Evolutionary conservation across 108 stramenopile species (phyloP).

Genomic region (Cylindrotheca closterium): DNA sequence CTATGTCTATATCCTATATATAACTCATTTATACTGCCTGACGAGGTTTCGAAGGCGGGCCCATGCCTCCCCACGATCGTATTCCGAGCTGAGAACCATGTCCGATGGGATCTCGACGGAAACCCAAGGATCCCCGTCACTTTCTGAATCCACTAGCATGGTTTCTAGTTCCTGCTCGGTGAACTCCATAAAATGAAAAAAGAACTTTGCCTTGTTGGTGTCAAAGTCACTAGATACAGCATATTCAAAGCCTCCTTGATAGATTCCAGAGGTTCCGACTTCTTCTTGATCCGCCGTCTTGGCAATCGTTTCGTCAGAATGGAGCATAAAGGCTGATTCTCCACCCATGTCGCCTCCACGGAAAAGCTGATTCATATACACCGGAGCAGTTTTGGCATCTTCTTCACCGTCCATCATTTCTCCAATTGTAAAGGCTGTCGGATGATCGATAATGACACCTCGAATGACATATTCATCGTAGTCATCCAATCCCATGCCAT

Average conservation of each 20-base stretch:
- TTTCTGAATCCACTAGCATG: conserved; percentile 56
- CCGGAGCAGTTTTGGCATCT: conserved; percentile 6
- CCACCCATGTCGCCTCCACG: conserved; percentile 72
- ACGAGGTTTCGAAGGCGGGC: conserved; percentile 56
- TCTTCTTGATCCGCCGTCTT: conserved; percentile 38
- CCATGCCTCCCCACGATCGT: conserved; percentile 74
- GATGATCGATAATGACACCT: conserved; percentile 82
- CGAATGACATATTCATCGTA: conserved; percentile 64
- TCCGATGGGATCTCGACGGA: conserved; percentile 77
- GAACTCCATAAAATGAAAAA: conserved; percentile 80
- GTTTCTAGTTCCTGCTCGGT: conserved; percentile 70
- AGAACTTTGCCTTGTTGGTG: conserved; percentile 68
- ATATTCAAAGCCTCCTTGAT: conserved; percentile 70
- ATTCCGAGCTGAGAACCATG: conserved; percentile 55
- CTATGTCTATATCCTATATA: too few species aligned
- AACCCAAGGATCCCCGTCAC: conserved; percentile 67
- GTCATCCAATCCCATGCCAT: conserved; percentile 73
- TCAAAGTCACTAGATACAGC: conserved; percentile 19
- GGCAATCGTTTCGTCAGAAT: conserved; percentile 48
- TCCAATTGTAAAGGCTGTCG: conserved; percentile 77
- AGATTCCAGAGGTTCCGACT: conserved; percentile 73
- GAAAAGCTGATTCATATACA: conserved; percentile 44
- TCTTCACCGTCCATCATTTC: conserved; percentile 62
- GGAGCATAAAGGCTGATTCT: conserved; percentile 62
- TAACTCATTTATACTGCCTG: conserved; percentile 11